A percentile compares a stretch with the other conserved stretches of the same genome.
These are phyloP conservation scores for Penicillium lividum DNA, from an alignment of 495 filamentous ascomycete species.

Conservation along the genomic window DNA sequence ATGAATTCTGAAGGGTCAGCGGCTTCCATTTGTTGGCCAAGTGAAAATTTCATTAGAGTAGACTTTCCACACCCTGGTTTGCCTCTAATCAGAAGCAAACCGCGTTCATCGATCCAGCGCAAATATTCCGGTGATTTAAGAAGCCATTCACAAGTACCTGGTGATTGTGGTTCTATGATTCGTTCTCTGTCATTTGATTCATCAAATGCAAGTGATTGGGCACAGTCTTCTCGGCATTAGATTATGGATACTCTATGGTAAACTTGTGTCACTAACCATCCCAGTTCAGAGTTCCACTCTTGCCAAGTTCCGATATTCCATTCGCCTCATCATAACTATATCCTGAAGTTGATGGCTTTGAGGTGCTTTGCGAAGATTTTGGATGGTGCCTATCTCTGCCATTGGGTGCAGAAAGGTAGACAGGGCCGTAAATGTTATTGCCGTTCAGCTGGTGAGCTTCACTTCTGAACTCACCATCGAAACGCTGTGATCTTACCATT, in stretches of 20 bases:
- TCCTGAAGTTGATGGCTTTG: too few relatives aligned
- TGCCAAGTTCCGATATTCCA: too few relatives aligned
- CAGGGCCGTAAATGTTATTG: too few relatives aligned
- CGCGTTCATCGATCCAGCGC: neutral
- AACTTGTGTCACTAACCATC: too few relatives aligned
- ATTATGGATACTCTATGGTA: neutral
- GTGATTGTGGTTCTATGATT: neutral
- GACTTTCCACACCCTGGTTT: neutral
- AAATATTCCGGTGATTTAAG: neutral
- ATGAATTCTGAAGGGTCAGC: neutral
- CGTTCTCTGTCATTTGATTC: neutral
- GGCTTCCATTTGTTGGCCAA: neutral
- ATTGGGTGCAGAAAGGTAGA: too few relatives aligned
- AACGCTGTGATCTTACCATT: too few relatives aligned
- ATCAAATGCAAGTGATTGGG: slow-evolving; percentile 1
- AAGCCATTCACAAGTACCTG: neutral
- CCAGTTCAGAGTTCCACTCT: too few relatives aligned
- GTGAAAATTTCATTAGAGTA: neutral
- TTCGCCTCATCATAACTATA: too few relatives aligned
- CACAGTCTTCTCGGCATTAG: neutral
- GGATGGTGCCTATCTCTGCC: too few relatives aligned
- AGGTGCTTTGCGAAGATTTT: too few relatives aligned
- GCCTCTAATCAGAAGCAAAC: neutral
- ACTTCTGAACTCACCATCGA: too few relatives aligned
- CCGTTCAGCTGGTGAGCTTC: too few relatives aligned